Conservation (phyloP, 352 stramenopile genomes). For the Pythium pyrilobum region DNA sequence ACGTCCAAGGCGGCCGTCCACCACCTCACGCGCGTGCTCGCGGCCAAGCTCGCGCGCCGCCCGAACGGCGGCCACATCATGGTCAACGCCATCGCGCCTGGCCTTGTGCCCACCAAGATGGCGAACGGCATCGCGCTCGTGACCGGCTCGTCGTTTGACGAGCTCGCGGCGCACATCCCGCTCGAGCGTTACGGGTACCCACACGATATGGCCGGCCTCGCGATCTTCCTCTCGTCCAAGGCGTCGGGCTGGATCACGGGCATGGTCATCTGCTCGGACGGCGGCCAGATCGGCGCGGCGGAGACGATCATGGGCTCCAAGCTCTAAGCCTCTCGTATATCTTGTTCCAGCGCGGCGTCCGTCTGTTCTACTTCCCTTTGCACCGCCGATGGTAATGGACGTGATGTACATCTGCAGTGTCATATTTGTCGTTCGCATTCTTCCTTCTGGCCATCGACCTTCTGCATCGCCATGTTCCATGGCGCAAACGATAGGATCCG, state of each 20-base stretch:
- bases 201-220: constrained; percentile 91
- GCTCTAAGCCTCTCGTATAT: too few relatives aligned
- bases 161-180: constrained; percentile 71
- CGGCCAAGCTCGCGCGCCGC: constrained; percentile 83
- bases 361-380: too few relatives aligned
- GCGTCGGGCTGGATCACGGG: constrained; percentile 91
- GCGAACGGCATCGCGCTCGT: constrained; percentile 61
- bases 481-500: too few relatives aligned
- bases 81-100: constrained; percentile 94
- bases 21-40: constrained; percentile 90
- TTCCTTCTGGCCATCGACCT: too few relatives aligned
- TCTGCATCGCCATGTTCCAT: too few relatives aligned
- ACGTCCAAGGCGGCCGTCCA: constrained; percentile 93
- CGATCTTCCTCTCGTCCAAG: constrained; percentile 88
- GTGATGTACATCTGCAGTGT: too few relatives aligned
- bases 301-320: constrained; percentile 43
- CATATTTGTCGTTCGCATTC: too few relatives aligned
- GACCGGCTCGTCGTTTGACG: constrained; percentile 38
- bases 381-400: too few relatives aligned
- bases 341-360: too few relatives aligned
- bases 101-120: constrained; percentile 91
- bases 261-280: constrained; percentile 89
- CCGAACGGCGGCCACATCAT: constrained; percentile 87
- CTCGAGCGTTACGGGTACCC: constrained; percentile 76
- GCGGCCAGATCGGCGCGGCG: constrained; percentile 58